These are phyloP conservation scores for Rhododendron ferrugineum DNA, from an alignment of 148 eudicot genomes.

Conservation along the genomic window DNA sequence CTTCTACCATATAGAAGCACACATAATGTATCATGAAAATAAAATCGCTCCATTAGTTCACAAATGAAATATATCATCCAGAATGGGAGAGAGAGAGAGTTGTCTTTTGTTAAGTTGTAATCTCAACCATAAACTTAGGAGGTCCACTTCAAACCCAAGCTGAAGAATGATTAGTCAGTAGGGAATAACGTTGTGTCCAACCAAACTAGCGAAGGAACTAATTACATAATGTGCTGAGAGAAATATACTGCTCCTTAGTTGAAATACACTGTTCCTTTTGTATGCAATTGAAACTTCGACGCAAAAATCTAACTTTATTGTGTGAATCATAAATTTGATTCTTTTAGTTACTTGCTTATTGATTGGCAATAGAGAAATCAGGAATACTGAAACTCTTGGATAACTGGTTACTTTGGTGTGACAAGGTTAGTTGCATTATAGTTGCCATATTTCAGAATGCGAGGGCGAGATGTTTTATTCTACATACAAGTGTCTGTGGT, in stretches of 20 bases:
- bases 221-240: background rate
- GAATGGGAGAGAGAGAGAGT: background rate
- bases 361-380: background rate
- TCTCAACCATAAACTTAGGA: background rate
- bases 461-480: conserved; percentile 43
- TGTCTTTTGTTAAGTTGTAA: too few relatives aligned
- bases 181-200: background rate
- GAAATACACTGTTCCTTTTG: background rate
- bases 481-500: conserved; percentile 53
- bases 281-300: background rate
- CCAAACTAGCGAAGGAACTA: background rate
- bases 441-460: conserved; percentile 27
- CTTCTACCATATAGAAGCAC: background rate
- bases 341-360: background rate
- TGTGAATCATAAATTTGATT: background rate
- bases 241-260: background rate
- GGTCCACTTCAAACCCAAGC: background rate
- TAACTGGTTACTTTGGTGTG: conserved; percentile 6
- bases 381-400: background rate
- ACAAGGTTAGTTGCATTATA: background rate
- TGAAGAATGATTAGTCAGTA: background rate
- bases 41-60: background rate
- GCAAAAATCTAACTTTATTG: background rate
- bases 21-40: background rate
- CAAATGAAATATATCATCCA: background rate